Percentiles rank a stretch among this genome's conserved stretches.
These are phyloP conservation scores for Andrographis paniculata DNA, from an alignment of 305 asterid species.

Conservation along the genomic window DNA sequence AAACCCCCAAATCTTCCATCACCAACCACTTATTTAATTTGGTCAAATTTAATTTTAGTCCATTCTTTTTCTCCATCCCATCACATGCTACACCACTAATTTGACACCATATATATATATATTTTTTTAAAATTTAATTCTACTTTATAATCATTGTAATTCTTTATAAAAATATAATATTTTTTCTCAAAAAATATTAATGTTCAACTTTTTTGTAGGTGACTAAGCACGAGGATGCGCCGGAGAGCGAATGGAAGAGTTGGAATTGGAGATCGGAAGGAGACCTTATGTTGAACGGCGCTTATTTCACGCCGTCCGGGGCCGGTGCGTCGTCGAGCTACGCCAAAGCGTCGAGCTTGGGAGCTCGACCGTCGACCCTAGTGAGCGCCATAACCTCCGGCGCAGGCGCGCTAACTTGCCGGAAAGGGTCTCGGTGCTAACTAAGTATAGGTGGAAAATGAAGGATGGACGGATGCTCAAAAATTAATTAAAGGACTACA, in stretches of 20 bases:
- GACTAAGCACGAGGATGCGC: constrained; percentile 49
- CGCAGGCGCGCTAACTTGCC: constrained; percentile 40
- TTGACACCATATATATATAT: too few species aligned
- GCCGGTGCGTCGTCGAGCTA: constrained; percentile 44
- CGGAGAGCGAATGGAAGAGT: constrained; percentile 38
- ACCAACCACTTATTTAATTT: too few species aligned
- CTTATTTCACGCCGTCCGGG: constrained; percentile 47
- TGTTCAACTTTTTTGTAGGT: constrained; percentile 24
- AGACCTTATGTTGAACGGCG: constrained; percentile 59
- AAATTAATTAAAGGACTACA: constrained; percentile 1
- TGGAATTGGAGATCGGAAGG: too few species aligned
- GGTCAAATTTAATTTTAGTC: too few species aligned
- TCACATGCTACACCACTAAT: too few species aligned
- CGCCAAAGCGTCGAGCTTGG: constrained; percentile 50
- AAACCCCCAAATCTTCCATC: too few species aligned
- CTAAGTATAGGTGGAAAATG: constrained; percentile 3
- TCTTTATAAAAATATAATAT: too few species aligned
- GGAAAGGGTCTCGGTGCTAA: constrained; percentile 41
- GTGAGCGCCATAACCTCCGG: constrained; percentile 34
- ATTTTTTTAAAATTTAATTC: too few species aligned
- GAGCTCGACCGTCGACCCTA: constrained; percentile 41
- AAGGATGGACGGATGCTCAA: constrained; percentile 3
- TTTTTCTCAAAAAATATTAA: too few species aligned
- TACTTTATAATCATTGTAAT: too few species aligned
- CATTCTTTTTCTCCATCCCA: too few species aligned